Evolutionary conservation across 331 rosid species (phyloP), one percentile per base, ranked within the genome.

Genomic region (Stylosanthes scabra): DNA sequence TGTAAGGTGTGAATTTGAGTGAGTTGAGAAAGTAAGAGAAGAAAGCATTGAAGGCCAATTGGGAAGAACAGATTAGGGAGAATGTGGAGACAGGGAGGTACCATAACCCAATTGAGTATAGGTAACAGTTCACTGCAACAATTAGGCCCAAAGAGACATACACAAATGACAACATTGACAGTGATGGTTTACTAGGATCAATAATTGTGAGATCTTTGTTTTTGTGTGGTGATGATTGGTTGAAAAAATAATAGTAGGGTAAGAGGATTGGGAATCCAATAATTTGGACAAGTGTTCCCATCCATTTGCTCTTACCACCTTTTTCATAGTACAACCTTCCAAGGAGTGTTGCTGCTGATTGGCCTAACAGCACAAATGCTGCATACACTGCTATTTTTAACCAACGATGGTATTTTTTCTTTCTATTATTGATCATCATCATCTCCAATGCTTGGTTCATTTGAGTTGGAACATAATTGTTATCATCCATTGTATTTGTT

Each of bases 71-170:
- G 37, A 90, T 72, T 46, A 92, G 91, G 7, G 96, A 82, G 45
- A 34, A 87, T 12, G 98, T 92, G 3, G 98, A 90, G 1, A 85
- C 92, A 27, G 91, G 95, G 31, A 92, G 85, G 86, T 86, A 85
- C 52, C 25, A 49, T 2, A 92, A 80, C 5, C 98, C 96, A 13
- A 82, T 10, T n/a, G 95, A 83, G 68, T 74, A 90, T 66, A 87
- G 63, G 57, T 60, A 88, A 65, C 91, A 80, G 40, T 58, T 50
- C 13, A 70, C 71, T 34, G 88, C 89, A 8, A 57, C 0, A 1
- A 93, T 59, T 3, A 90, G 45, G 27, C 90, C 98, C 62, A 88
- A 25, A 59, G 83, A 76, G 69, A 82, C 67, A 84, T 87, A 88
- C 6, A 83, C 11, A 11, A 85, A 63, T 71, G 81, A 75, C 8